Evolutionary conservation across 2,329 filamentous ascomycete species (phyloP).

Genomic region (Cytospora piceicola): DNA sequence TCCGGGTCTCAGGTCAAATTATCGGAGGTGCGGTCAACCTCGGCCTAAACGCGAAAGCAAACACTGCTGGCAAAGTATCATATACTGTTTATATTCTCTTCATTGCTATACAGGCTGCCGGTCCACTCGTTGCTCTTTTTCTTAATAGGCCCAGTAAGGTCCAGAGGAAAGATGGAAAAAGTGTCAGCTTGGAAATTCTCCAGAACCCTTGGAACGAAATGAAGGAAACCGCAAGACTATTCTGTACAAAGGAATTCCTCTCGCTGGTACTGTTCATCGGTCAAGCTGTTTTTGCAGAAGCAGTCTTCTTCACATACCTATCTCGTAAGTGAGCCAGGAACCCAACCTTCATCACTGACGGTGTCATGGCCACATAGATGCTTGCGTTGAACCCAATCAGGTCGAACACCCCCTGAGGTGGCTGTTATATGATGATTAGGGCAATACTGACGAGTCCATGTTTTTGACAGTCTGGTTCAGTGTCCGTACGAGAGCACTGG

Average conservation of each 20-base stretch:
- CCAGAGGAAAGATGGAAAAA: constrained; percentile 66
- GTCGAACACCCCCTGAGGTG: neutral
- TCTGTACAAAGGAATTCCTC: constrained; percentile 64
- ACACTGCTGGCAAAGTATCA: constrained; percentile 65
- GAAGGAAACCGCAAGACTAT: constrained; percentile 60
- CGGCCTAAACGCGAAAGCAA: constrained; percentile 62
- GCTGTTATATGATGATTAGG: neutral
- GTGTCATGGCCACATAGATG: neutral
- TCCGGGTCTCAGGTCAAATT: constrained; percentile 50
- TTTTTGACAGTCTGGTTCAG: constrained; percentile 62
- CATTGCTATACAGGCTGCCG: constrained; percentile 69
- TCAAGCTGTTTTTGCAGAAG: constrained; percentile 71
- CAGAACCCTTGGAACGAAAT: constrained; percentile 63
- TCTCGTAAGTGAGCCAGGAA: constrained; percentile 41
- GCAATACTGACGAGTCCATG: constrained; percentile 13
- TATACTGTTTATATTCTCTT: constrained; percentile 72
- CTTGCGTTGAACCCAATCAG: neutral
- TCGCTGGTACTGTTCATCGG: constrained; percentile 70
- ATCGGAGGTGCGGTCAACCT: constrained; percentile 74
- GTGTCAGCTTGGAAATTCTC: constrained; percentile 62
- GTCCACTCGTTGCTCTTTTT: constrained; percentile 66
- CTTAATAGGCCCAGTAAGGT: constrained; percentile 65
- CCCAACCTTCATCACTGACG: neutral
- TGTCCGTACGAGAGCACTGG: constrained; percentile 69
- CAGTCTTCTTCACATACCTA: constrained; percentile 73